Percentiles rank a stretch among this genome's conserved stretches.
phyloP scores from a whole-genome alignment of 1,139 yeast species.

The Candida dubliniensis region DNA sequence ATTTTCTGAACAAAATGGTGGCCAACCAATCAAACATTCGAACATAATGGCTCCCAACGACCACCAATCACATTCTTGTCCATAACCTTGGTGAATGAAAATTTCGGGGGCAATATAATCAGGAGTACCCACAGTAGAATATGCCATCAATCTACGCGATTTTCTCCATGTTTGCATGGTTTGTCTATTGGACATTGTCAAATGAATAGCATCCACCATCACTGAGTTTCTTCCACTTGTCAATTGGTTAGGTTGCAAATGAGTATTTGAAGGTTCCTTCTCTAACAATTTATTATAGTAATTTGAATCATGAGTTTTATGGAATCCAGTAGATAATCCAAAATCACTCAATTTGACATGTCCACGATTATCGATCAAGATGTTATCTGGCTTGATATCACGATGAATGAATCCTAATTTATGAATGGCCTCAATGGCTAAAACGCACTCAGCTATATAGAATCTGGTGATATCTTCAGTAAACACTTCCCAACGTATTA shows the following conservation, averaged over 20 bases:
- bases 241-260: slow-evolving; percentile 25
- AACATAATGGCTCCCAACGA: slow-evolving; percentile 98
- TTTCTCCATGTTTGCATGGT: slow-evolving; percentile 99
- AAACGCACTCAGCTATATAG: slow-evolving; percentile 84
- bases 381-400: slow-evolving; percentile 79
- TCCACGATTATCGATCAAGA: slow-evolving; percentile 75
- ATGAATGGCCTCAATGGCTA: slow-evolving; percentile 82
- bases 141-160: slow-evolving; percentile 94
- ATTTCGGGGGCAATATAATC: slow-evolving; percentile 99
- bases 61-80: slow-evolving; percentile 99
- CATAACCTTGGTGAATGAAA: slow-evolving; percentile 94
- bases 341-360: slow-evolving; percentile 78
- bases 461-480: slow-evolving; percentile 83
- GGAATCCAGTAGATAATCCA: slow-evolving; percentile 84
- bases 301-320: slow-evolving; percentile 79
- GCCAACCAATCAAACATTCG: slow-evolving; percentile 99
- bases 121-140: slow-evolving; percentile 98
- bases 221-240: slow-evolving; percentile 61
- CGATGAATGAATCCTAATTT: slow-evolving; percentile 79
- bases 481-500: slow-evolving; percentile 82
- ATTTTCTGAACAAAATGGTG: slow-evolving; percentile 97
- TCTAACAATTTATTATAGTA: slow-evolving; percentile 73
- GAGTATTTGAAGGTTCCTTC: slow-evolving; percentile 44
- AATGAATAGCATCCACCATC: slow-evolving; percentile 92
- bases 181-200: slow-evolving; percentile 94